phyloP scores from a whole-genome alignment of 164 flowering plant genomes.

The Paratinospora sagittata region DNA sequence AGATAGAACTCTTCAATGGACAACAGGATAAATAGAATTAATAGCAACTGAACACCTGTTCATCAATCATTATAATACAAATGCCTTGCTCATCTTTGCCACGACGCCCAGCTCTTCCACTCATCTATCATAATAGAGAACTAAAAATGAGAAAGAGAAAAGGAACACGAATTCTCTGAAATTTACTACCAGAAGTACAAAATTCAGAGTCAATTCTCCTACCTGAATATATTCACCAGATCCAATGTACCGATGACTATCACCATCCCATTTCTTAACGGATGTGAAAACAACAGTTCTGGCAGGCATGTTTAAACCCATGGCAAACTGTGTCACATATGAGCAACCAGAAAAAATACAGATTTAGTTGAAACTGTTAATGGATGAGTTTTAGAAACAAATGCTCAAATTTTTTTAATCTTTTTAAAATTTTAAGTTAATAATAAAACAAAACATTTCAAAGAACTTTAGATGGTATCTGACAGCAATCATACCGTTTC shows the following conservation, averaged over 20 bases:
- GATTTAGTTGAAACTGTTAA: neutral
- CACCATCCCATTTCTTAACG: constrained; percentile 97
- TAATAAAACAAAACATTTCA: neutral
- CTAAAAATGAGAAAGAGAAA: neutral
- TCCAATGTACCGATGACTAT: constrained; percentile 87
- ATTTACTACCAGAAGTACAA: neutral
- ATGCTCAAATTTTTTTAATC: neutral
- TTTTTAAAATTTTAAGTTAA: neutral
- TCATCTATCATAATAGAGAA: constrained; percentile 53
- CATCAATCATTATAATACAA: constrained; percentile 97
- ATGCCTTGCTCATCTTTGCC: constrained; percentile 99
- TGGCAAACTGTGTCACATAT: constrained; percentile 72
- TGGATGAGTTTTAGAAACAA: neutral
- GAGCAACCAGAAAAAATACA: constrained; percentile 4
- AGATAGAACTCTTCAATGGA: neutral
- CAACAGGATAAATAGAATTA: neutral
- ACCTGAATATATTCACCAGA: constrained; percentile 99
- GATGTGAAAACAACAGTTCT: constrained; percentile 96
- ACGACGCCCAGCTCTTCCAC: constrained; percentile 99
- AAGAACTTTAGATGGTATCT: neutral
- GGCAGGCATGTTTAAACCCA: constrained; percentile 99
- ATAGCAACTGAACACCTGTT: constrained; percentile 45
- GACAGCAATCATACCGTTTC: constrained; percentile 65
- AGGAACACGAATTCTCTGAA: neutral
- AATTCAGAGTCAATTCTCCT: constrained; percentile 23